Percentiles rank a stretch among this genome's conserved stretches.
phyloP scores from a whole-genome alignment of 2,329 filamentous ascomycete genomes.

The Trichocomaceae sp. region DNA sequence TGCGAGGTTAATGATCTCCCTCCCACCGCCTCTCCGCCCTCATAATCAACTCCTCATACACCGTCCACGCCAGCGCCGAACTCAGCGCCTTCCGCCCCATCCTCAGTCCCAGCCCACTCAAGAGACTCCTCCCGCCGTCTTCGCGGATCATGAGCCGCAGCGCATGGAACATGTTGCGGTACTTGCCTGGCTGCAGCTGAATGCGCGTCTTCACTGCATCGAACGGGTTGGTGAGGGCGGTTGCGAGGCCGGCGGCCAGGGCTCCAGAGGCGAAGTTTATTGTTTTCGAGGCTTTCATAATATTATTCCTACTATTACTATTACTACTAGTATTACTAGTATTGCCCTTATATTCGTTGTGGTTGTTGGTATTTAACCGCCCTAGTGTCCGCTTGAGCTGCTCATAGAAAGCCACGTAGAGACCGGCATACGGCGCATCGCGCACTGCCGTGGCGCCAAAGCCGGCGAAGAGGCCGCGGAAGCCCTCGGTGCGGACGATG shows the following conservation, averaged over 20 bases:
- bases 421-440: constrained; percentile 92
- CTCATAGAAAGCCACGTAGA: constrained; percentile 94
- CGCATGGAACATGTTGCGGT: constrained; percentile 75
- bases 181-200: constrained; percentile 77
- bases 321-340: not conserved
- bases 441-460: constrained; percentile 89
- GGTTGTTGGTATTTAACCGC: constrained; percentile 13
- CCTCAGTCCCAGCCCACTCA: constrained; percentile 76
- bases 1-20: too few relatives aligned
- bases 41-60: constrained; percentile 89
- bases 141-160: constrained; percentile 70
- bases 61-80: constrained; percentile 91
- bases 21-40: constrained; percentile 52
- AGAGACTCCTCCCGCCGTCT: constrained; percentile 72
- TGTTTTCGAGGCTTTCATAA: constrained; percentile 30
- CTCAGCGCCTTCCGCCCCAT: constrained; percentile 90
- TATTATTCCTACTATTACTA: not conserved
- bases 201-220: constrained; percentile 94
- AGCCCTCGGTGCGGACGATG: constrained; percentile 65
- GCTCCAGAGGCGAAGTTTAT: constrained; percentile 85
- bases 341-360: too few relatives aligned
- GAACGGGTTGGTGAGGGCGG: constrained; percentile 88
- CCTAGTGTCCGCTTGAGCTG: constrained; percentile 34
- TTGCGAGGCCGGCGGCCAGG: constrained; percentile 73
- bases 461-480: constrained; percentile 83